These are phyloP conservation scores for Verbena officinalis DNA, from an alignment of 257 asterid genomes.

Conservation along the genomic window DNA sequence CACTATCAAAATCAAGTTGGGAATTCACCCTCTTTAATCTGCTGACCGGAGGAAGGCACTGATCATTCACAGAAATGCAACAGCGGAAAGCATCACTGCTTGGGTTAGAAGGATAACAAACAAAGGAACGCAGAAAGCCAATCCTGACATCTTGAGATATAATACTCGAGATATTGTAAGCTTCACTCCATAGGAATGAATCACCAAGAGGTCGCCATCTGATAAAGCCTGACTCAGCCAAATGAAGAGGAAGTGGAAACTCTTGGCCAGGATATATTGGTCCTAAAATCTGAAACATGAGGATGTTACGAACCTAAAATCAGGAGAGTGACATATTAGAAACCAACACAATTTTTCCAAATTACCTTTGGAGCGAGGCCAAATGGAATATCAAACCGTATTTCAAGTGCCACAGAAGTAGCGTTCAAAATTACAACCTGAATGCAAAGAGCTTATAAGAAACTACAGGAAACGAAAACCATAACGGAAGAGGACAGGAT, in stretches of 20 bases:
- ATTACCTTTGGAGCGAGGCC: constrained; percentile 94
- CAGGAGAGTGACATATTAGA: constrained; percentile 13
- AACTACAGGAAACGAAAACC: constrained; percentile 29
- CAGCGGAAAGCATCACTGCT: constrained; percentile 95
- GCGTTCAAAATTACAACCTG: constrained; percentile 88
- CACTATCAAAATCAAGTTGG: constrained; percentile 36
- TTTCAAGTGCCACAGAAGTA: constrained; percentile 80
- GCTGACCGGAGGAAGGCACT: constrained; percentile 65
- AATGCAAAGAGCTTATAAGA: constrained; percentile 36
- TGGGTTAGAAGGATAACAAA: constrained; percentile 96
- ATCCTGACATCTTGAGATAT: constrained; percentile 73
- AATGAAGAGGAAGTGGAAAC: constrained; percentile 95
- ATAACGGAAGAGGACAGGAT: constrained; percentile 17
- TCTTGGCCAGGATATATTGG: constrained; percentile 93
- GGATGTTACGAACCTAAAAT: constrained; percentile 27
- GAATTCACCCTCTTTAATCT: constrained; percentile 46
- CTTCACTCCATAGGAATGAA: constrained; percentile 92
- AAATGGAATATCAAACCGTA: constrained; percentile 93
- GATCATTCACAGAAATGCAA: constrained; percentile 71
- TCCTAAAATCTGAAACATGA: constrained; percentile 73
- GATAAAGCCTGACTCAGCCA: constrained; percentile 91
- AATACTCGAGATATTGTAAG: constrained; percentile 78
- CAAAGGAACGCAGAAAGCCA: constrained; percentile 78
- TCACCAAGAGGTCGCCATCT: constrained; percentile 96
- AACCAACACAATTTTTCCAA: constrained; percentile 15